Conservation (phyloP, 202 grass and related monocot genomes). For the Eragrostis tef region DNA sequence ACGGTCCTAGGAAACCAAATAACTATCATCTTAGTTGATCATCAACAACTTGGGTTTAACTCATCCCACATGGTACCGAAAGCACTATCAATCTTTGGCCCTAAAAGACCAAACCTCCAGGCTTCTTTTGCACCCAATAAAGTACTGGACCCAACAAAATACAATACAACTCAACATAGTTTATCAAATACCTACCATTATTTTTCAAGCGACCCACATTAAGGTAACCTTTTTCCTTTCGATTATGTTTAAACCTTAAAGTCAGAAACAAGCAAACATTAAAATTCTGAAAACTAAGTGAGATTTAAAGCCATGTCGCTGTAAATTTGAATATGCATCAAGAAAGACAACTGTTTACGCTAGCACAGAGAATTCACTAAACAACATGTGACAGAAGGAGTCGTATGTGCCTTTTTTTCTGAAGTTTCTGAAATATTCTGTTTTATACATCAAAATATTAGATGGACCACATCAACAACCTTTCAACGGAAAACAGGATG, state of each 20-base stretch:
- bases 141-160: not conserved
- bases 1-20: not conserved
- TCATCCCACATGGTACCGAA: slow-evolving; percentile 6
- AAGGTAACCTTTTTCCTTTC: not conserved
- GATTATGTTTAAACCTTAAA: not conserved
- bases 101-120: not conserved
- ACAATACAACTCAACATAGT: not conserved
- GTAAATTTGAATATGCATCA: slow-evolving; percentile 5
- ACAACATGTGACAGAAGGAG: not conserved
- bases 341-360: slow-evolving; percentile 10
- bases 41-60: not conserved
- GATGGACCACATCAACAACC: not conserved
- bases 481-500: slow-evolving; percentile 4
- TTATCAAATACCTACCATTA: slow-evolving; percentile 15
- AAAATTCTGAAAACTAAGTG: slow-evolving; percentile 21
- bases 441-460: slow-evolving; percentile 25
- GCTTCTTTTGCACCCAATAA: not conserved
- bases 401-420: not conserved
- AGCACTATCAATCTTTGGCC: not conserved
- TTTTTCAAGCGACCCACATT: not conserved
- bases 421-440: slow-evolving; percentile 1
- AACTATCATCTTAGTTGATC: not conserved
- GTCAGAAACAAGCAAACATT: slow-evolving; percentile 1
- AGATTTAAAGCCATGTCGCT: not conserved
- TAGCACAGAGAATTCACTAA: not conserved